Percentiles rank a stretch among this genome's conserved stretches.
phyloP scores from a whole-genome alignment of 2,329 filamentous ascomycete species.

The Elsinoe fawcettii region DNA sequence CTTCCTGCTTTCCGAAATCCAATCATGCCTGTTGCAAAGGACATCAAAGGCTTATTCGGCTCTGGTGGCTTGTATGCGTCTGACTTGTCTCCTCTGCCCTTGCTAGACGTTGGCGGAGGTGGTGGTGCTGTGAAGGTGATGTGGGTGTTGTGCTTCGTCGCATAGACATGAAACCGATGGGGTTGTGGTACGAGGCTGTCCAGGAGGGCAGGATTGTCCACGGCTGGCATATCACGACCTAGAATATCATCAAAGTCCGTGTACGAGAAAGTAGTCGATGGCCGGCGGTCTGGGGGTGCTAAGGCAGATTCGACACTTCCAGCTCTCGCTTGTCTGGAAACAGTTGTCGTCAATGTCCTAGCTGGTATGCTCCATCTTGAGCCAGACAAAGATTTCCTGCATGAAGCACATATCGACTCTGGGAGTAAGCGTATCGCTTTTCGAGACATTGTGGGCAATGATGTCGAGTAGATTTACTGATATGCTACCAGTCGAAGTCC shows the following conservation, averaged over 20 bases:
- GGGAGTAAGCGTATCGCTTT: slow-evolving; percentile 18
- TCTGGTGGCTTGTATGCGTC: slow-evolving; percentile 41
- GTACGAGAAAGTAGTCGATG: neutral
- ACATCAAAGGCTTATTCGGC: slow-evolving; percentile 50
- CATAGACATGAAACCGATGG: slow-evolving; percentile 79
- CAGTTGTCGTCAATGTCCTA: neutral
- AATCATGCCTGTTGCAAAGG: slow-evolving; percentile 74
- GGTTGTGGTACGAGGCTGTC: slow-evolving; percentile 33
- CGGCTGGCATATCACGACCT: neutral
- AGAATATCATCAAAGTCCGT: neutral
- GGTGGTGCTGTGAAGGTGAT: slow-evolving; percentile 75
- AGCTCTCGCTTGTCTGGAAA: neutral
- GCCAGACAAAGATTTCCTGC: slow-evolving; percentile 24
- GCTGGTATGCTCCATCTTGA: neutral
- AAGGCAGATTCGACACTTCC: neutral
- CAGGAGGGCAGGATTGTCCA: neutral
- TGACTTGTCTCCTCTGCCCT: slow-evolving; percentile 25
- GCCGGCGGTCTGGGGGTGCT: neutral
- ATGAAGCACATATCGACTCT: slow-evolving; percentile 32
- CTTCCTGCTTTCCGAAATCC: slow-evolving; percentile 81
- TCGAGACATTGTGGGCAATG: neutral
- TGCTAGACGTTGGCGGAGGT: slow-evolving; percentile 38
- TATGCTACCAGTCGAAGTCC: neutral
- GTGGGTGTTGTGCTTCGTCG: slow-evolving; percentile 91
- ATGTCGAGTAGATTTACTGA: neutral